Evolutionary conservation across 116 monocot species (phyloP), one percentile per base, ranked within the genome.

Genomic region (Papilionanthe hybrid): DNA sequence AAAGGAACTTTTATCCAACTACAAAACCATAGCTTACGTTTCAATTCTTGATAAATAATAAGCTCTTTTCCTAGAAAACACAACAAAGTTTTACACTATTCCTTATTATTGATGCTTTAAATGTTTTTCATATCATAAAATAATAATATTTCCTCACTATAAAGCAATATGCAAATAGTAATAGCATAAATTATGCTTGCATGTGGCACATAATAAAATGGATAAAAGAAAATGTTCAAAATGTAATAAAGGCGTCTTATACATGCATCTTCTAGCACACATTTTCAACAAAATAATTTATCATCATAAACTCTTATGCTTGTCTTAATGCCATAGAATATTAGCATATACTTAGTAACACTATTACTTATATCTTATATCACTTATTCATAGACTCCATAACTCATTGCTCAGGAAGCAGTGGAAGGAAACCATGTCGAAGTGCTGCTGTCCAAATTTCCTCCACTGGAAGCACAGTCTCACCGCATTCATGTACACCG

Each of bases 371-470:
- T 69, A 69, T 69, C 12, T 69, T 37, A 69, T 37, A 15, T 9
- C 29, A 30, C 37, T 25, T 4, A 37, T 32, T 37, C 1, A 5
- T 29, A 4, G 37, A 37, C 37, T 37, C 37, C 63, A 69, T 13
- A 69, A 32, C 22, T 13, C 47, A 76, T 56, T 57, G 58, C 37
- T 77, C 20, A 56, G 5, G 19, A 30, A 19, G 25, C 27, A 81
- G 42, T 49, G 94, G 91, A 29, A 81, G 78, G 72, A 95, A 95
- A 18, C 95, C 95, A 72, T 95, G 92, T 56, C 17, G 72, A 9
- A 91, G 83, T 11, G 90, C 91, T n/a, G 95, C 84, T 10, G 48
- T 30, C 92, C 92, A 95, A 7, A 83, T 76, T 80, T 88, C 72
- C n/a, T 92, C 89, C 18, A 76, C 15, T 23, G 85, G 85, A 28